A percentile compares a stretch with the other conserved stretches of the same genome.
Evolutionary conservation across 768 basidiomycete species (phyloP).

Genomic region (Pleurotus cornucopiae): DNA sequence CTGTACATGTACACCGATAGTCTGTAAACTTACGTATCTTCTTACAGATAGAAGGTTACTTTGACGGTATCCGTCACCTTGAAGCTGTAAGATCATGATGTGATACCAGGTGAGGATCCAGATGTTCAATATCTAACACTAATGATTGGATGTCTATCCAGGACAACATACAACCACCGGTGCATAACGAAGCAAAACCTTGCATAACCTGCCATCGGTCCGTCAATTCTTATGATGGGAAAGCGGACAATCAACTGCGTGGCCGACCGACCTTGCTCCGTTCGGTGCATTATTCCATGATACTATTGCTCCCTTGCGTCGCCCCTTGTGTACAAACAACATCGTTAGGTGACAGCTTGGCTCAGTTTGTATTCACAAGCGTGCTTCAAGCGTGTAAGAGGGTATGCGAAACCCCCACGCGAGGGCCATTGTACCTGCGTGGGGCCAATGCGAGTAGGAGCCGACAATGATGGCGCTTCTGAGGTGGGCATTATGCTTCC

Average conservation of each 20-base stretch:
- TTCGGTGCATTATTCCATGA: not conserved
- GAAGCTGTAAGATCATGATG: too few species aligned
- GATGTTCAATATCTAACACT: too few species aligned
- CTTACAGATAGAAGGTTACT: too few species aligned
- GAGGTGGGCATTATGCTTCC: not conserved
- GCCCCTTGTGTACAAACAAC: not conserved
- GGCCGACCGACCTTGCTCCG: not conserved
- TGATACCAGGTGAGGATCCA: too few species aligned
- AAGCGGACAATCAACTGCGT: not conserved
- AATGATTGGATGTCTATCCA: too few species aligned
- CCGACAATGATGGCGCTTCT: not conserved
- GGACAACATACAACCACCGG: too few species aligned
- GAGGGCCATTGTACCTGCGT: not conserved
- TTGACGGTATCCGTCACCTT: too few species aligned
- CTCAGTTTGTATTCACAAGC: constrained; percentile 8
- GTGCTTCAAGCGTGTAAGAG: not conserved
- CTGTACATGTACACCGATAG: too few species aligned
- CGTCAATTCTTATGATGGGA: not conserved
- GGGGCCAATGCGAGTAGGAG: not conserved
- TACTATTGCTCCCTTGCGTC: not conserved
- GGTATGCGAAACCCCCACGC: not conserved
- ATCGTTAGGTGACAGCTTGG: constrained; percentile 4
- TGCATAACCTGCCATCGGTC: too few species aligned
- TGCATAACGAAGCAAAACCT: too few species aligned
- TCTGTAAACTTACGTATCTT: too few species aligned